phyloP scores from a whole-genome alignment of 371 early-diverging fungal species.

The Syncephalastrum monosporum region DNA sequence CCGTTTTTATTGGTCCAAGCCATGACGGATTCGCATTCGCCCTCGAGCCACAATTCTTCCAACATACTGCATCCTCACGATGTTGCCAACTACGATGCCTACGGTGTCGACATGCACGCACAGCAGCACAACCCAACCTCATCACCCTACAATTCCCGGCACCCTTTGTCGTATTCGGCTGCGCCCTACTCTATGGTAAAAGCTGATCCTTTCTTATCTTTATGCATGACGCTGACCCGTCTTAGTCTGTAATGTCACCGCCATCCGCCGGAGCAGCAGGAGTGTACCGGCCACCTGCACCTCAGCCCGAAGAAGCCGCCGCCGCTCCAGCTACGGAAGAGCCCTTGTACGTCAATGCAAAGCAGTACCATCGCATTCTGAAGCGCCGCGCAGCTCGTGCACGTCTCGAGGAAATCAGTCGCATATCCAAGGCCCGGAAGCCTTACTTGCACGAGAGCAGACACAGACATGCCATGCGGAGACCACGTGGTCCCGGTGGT shows the following conservation, averaged over 20 bases:
- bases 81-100: conserved; percentile 3
- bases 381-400: conserved; percentile 80
- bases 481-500: conserved; percentile 91
- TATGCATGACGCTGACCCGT: neutral
- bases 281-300: neutral
- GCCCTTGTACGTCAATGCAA: conserved; percentile 88
- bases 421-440: conserved; percentile 57
- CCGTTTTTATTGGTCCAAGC: conserved; percentile 13
- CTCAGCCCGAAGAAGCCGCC: conserved; percentile 10
- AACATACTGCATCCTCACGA: conserved; percentile 7
- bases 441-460: conserved; percentile 94
- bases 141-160: conserved; percentile 9
- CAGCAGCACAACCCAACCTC: conserved; percentile 7
- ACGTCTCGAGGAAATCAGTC: conserved; percentile 58
- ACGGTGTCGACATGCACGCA: neutral
- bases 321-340: conserved; percentile 44
- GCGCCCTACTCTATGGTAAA: neutral
- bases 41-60: conserved; percentile 10
- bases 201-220: neutral
- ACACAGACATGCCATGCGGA: conserved; percentile 94
- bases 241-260: conserved; percentile 1
- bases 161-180: neutral
- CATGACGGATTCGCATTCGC: conserved; percentile 13
- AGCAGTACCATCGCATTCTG: conserved; percentile 90
- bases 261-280: conserved; percentile 1